A percentile compares a stretch with the other conserved stretches of the same genome.
These are phyloP conservation scores for Globisporangium canariense DNA, from an alignment of 352 stramenopile species.

Conservation along the genomic window DNA sequence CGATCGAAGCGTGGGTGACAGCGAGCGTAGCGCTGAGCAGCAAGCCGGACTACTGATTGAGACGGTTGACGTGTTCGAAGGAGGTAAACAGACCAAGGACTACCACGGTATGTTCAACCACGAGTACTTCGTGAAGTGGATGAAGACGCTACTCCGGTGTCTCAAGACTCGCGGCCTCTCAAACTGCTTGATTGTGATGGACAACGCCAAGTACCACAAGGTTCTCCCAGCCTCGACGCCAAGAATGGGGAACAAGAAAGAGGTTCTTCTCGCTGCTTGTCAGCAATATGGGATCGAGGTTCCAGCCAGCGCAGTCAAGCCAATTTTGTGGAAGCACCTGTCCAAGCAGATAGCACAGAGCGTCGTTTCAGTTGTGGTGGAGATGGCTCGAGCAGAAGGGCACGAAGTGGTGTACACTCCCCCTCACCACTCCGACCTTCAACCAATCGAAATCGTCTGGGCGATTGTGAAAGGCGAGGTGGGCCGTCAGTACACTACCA, in stretches of 20 bases:
- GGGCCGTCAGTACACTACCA: slow-evolving; percentile 15
- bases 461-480: slow-evolving; percentile 20
- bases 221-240: slow-evolving; percentile 5
- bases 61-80: slow-evolving; percentile 33
- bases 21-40: no score
- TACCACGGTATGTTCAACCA: slow-evolving; percentile 27
- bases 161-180: neutral
- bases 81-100: slow-evolving; percentile 23
- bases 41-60: no score
- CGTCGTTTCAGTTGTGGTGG: slow-evolving; percentile 14
- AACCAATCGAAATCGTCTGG: slow-evolving; percentile 25
- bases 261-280: neutral
- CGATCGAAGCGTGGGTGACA: no score
- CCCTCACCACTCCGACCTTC: slow-evolving; percentile 24
- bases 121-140: slow-evolving; percentile 19
- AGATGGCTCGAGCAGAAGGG: slow-evolving; percentile 7
- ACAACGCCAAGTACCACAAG: slow-evolving; percentile 24
- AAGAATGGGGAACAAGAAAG: neutral
- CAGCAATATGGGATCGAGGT: no score
- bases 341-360: slow-evolving; percentile 10
- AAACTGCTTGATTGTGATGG: slow-evolving; percentile 15
- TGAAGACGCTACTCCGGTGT: neutral
- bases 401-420: slow-evolving; percentile 21
- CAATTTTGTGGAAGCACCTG: neutral
- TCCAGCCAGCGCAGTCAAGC: no score